Conservation (phyloP, 371 early-diverging fungal genomes). For the Mortierella sp. region DNA sequence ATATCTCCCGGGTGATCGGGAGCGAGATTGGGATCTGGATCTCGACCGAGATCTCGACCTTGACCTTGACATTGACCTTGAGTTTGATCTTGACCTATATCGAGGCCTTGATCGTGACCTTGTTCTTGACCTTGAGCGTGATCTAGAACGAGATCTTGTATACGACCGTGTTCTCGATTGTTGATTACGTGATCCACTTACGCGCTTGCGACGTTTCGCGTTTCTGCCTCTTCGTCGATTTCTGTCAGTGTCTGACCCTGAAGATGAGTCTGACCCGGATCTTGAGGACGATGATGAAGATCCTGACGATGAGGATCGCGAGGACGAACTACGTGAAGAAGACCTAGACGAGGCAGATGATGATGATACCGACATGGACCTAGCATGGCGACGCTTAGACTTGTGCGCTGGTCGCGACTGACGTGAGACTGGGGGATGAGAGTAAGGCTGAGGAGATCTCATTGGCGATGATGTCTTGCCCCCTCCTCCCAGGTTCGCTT, state of each 20-base stretch:
- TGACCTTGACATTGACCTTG: conserved; percentile 11
- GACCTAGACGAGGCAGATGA: conserved; percentile 9
- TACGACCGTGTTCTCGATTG: not conserved
- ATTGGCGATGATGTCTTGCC: conserved; percentile 2
- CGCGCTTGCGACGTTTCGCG: not conserved
- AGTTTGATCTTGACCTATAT: conserved; percentile 4
- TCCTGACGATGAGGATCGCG: conserved; percentile 26
- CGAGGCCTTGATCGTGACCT: conserved; percentile 2
- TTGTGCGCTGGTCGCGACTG: conserved; percentile 4
- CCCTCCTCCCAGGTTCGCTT: not conserved
- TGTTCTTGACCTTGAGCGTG: not conserved
- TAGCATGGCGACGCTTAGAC: conserved; percentile 17
- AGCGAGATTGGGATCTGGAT: not conserved
- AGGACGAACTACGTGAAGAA: conserved; percentile 14
- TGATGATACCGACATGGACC: conserved; percentile 14
- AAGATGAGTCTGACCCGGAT: conserved; percentile 7
- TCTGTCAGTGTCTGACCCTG: conserved; percentile 24
- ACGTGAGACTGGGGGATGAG: conserved; percentile 3
- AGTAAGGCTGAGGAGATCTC: not conserved
- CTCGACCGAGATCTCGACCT: conserved; percentile 1
- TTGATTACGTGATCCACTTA: not conserved
- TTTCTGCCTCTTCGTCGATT: not conserved
- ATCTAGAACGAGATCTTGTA: conserved; percentile 9
- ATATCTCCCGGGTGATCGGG: not conserved
- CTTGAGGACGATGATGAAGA: conserved; percentile 25